These are phyloP conservation scores for Oropetium thomaeum DNA, from an alignment of 176 grass and related monocot genomes.

Conservation along the genomic window DNA sequence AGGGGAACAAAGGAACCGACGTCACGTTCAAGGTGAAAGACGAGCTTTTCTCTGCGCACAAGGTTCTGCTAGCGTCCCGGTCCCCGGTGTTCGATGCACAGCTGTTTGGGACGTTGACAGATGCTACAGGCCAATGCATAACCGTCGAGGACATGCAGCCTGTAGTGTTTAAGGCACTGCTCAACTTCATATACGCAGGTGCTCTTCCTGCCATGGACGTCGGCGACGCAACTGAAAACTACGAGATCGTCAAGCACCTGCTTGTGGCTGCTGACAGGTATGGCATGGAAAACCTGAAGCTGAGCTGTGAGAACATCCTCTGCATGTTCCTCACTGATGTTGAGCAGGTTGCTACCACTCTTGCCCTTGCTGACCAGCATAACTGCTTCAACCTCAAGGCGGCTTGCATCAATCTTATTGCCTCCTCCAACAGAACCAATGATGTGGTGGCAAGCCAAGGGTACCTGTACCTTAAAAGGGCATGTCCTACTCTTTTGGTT, in stretches of 20 bases:
- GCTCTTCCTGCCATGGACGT: neutral
- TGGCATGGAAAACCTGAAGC: no score
- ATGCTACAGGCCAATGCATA: neutral
- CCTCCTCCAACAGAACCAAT: no score
- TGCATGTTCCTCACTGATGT: no score
- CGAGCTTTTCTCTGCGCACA: neutral
- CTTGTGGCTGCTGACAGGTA: neutral
- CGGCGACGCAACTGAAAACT: neutral
- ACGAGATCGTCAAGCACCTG: neutral
- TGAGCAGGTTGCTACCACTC: no score
- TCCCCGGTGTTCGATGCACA: neutral
- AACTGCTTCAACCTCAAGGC: no score
- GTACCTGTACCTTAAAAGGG: no score
- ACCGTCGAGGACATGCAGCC: neutral
- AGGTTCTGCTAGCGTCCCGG: neutral
- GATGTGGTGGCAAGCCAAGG: no score
- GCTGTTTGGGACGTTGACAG: neutral
- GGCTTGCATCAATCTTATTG: no score
- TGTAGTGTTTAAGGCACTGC: neutral
- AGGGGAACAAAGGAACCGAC: neutral
- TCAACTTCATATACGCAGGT: neutral
- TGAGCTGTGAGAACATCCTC: no score
- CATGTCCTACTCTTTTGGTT: no score
- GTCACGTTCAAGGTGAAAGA: neutral
- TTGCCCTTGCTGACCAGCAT: no score